Evolutionary conservation across 305 asterid species (phyloP).

Genomic region (Plantago rigida): DNA sequence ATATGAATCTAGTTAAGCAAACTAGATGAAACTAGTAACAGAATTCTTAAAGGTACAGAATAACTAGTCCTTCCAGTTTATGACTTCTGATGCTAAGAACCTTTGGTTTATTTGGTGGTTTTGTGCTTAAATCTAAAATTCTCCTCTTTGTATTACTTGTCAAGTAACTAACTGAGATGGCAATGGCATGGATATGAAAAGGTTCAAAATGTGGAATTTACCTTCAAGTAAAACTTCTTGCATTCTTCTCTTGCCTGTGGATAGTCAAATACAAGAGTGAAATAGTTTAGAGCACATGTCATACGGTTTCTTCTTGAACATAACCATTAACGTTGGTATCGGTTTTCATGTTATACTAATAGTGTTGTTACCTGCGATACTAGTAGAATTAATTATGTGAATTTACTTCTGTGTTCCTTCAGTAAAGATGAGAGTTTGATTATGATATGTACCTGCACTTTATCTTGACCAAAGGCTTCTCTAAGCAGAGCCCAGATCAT

Average conservation of each 20-base stretch:
- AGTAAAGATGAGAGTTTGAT: conserved; percentile 6
- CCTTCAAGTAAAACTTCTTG: conserved; percentile 64
- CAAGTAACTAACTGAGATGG: too few species aligned
- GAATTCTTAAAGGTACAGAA: too few species aligned
- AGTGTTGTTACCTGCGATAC: conserved; percentile 10
- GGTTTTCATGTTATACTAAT: not conserved
- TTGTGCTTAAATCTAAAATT: too few species aligned
- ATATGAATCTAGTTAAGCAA: conserved; percentile 7
- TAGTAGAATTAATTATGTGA: conserved; percentile 12
- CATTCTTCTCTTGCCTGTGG: conserved; percentile 57
- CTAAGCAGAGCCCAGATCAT: conserved; percentile 74
- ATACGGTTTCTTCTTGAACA: not conserved
- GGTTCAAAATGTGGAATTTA: conserved; percentile 22
- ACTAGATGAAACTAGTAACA: not conserved
- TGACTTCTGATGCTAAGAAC: not conserved
- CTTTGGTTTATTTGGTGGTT: too few species aligned
- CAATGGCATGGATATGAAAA: not conserved
- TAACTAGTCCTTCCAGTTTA: too few species aligned
- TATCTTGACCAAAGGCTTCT: conserved; percentile 50
- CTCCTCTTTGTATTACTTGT: too few species aligned
- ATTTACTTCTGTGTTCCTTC: conserved; percentile 9
- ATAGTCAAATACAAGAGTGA: conserved; percentile 21
- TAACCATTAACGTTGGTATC: not conserved
- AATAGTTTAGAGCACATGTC: conserved; percentile 11
- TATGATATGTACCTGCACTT: conserved; percentile 44